phyloP scores from a whole-genome alignment of 495 filamentous ascomycete genomes.

The Penicillium atrosanguineum region DNA sequence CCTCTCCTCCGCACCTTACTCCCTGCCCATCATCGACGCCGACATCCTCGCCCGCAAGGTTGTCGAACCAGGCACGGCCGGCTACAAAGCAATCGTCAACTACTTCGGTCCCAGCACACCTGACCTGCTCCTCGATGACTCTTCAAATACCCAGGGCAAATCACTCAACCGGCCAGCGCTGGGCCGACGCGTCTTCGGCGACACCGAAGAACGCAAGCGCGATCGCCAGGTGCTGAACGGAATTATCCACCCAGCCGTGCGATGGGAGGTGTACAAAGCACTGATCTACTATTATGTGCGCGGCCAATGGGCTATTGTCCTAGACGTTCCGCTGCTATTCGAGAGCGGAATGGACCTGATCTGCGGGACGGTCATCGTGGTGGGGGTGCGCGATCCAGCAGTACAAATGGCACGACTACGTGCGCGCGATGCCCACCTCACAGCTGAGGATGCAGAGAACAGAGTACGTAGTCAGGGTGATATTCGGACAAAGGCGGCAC shows the following conservation, averaged over 20 bases:
- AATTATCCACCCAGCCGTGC: slow-evolving; percentile 90
- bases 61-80: slow-evolving; percentile 82
- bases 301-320: slow-evolving; percentile 82
- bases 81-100: slow-evolving; percentile 73
- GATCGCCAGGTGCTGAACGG: slow-evolving; percentile 75
- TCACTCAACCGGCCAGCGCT: slow-evolving; percentile 84
- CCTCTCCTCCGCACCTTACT: slow-evolving; percentile 75
- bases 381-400: slow-evolving; percentile 69
- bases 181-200: slow-evolving; percentile 81
- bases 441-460: slow-evolving; percentile 74
- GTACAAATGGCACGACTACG: slow-evolving; percentile 77
- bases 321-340: slow-evolving; percentile 90
- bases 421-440: slow-evolving; percentile 68
- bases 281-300: slow-evolving; percentile 63
- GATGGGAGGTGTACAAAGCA: slow-evolving; percentile 68
- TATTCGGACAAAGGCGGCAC: slow-evolving; percentile 73
- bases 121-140: slow-evolving; percentile 64
- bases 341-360: slow-evolving; percentile 78
- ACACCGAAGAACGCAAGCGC: slow-evolving; percentile 55
- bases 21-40: slow-evolving; percentile 91
- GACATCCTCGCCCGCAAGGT: slow-evolving; percentile 88
- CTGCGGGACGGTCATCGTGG: slow-evolving; percentile 80
- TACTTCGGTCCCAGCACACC: slow-evolving; percentile 80
- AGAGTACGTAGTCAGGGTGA: slow-evolving; percentile 81
- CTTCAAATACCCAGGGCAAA: slow-evolving; percentile 46